Base-by-base conservation (phyloP, 2,329 filamentous ascomycete species). In the Cercospora zeina region DNA sequence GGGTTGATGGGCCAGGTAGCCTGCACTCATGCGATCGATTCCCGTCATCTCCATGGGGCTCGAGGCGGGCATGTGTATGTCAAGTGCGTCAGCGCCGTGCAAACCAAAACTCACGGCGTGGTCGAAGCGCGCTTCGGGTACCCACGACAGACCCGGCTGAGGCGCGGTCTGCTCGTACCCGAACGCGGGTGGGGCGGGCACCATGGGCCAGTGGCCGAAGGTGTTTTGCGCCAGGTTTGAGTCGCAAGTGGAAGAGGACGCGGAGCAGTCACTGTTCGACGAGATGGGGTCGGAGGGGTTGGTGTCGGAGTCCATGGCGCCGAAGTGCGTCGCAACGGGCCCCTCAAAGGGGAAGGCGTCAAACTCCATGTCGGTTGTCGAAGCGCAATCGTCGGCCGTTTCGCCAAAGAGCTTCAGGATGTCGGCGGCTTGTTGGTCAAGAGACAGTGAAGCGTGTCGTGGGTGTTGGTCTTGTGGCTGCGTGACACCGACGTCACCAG, bases 41-140 rank as follows among this genome's bases (percentile, higher is more conserved):
- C 24, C 45, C 1, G 59, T 56, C 14, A 53, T 54, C n/a, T 59
- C 58, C n/a, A 60, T 51, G 13, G 66, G 63, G 49, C 66, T 61
- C 24, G 66, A 67, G 13, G 66, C 62, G n/a, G 63, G 63, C 62
- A 67, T 60, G n/a, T 65, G 65, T 30, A 65, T 67, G 49, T 62
- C 65, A 33, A 67, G 54, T 13, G 59, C 62, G 50, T 65, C 62
- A 54, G 37, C 51, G 50, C 59, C 51, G 13, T 59, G 60, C 31
- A 62, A 62, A 39, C 53, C 51, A 54, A 67, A 64, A 33, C 55
- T 60, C 21, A 56, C 31, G 50, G 55, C 58, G 16, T 59, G 65
- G 11, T 65, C 58, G 37, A 61, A 66, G 21, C 49, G 62, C 39
- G 59, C 57, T 24, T 64, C 59, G 54, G 66, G 42, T 30, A 62